Base-by-base conservation (phyloP, 1,139 yeast species). In the Kodamaea anthophila region DNA sequence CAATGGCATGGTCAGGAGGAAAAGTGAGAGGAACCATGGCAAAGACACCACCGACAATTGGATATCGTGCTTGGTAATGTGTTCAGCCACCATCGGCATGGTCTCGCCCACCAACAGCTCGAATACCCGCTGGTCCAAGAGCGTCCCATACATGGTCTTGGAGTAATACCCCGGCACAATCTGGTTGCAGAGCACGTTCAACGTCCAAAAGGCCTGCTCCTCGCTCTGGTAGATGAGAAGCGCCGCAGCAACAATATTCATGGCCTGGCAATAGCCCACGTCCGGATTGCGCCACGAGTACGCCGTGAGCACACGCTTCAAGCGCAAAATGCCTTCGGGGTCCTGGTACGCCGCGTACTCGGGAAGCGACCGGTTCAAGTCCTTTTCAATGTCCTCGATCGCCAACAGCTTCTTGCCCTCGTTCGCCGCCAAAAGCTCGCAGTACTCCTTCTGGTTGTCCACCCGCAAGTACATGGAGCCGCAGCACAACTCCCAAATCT, bases 231-330 rank as follows among this genome's bases (percentile, higher is more conserved):
- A 88, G 32, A 93, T 91, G 37, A 93, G 65, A 32, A 93, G 59
- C 0, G 96, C 96, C 1, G 99, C 99, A 1, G 81, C 85, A 5
- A 93, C 96, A 35, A 93, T 93, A 52, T 93, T 93, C 99, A 93
- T 93, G 1, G 98, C 98, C 53, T 93, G 98, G 53, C 99, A 93
- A 55, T 93, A 93, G 0, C 99, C 99, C 13, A 93, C 86, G 31
- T 91, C 96, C 0, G 96, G 96, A 49, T 88, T 87, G 45, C 84
- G 85, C 97, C 97, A 91, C 0, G 96, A 85, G 49, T 87, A 93
- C 0, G 96, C 96, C 0, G 93, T 82, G 38, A 93, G 66, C 1
- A 93, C 98, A 35, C 94, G 68, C 39, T 98, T 69, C 31, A 93
- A 66, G 32, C 95, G 67, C 33, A 67, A 73, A 28, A 93, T 88